Conservation (phyloP, 305 asterid species). For the Fraxinus floribunda region DNA sequence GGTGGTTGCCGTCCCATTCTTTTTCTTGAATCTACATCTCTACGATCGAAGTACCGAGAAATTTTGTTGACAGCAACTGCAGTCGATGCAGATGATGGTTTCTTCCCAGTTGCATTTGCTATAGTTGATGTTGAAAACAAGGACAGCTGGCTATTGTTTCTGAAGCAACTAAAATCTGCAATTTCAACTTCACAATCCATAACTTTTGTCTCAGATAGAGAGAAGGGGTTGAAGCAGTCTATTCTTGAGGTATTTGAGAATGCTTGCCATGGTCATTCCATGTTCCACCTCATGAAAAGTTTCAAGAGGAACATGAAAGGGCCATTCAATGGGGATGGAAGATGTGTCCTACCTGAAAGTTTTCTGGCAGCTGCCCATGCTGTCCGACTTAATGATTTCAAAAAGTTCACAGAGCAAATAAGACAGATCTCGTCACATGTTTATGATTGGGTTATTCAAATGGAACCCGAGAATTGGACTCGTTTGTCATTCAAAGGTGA, state of each 20-base stretch:
- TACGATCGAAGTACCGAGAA: constrained; percentile 70
- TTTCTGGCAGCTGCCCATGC: constrained; percentile 75
- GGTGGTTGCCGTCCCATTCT: constrained; percentile 80
- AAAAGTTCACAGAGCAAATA: constrained; percentile 61
- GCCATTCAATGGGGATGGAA: constrained; percentile 79
- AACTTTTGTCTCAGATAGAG: constrained; percentile 78
- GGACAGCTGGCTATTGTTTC: constrained; percentile 81
- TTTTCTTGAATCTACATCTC: constrained; percentile 72
- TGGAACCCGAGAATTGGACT: constrained; percentile 71
- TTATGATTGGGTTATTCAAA: constrained; percentile 69
- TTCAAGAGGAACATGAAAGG: constrained; percentile 76
- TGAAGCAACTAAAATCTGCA: constrained; percentile 69
- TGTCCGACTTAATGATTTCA: constrained; percentile 56
- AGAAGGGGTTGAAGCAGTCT: constrained; percentile 53
- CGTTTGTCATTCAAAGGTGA: constrained; percentile 60
- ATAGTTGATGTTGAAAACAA: constrained; percentile 67
- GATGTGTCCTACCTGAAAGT: constrained; percentile 65
- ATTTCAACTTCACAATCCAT: constrained; percentile 49
- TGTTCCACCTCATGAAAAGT: constrained; percentile 74
- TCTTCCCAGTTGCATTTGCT: constrained; percentile 81
- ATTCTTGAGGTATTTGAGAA: constrained; percentile 62
- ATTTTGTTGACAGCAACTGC: constrained; percentile 72
- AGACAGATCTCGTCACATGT: constrained; percentile 64
- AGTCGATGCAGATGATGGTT: constrained; percentile 80
- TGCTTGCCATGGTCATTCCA: constrained; percentile 71